phyloP scores from a whole-genome alignment of 2,329 filamentous ascomycete genomes.

The Alternaria consortialis region DNA sequence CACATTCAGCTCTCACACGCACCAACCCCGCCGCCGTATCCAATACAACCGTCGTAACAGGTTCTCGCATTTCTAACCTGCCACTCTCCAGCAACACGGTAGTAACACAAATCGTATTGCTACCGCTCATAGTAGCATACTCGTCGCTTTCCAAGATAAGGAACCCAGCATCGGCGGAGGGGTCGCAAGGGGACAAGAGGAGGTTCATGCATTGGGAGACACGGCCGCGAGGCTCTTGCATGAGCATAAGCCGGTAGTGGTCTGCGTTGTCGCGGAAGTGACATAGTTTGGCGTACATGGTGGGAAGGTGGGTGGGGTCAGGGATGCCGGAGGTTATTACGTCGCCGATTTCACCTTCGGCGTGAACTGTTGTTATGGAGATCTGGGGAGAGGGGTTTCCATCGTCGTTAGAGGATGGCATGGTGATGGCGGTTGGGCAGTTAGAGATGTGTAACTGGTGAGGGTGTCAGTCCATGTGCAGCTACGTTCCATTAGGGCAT shows the following conservation, averaged over 20 bases:
- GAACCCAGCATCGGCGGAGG: constrained; percentile 56
- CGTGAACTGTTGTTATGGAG: constrained; percentile 39
- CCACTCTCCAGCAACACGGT: constrained; percentile 60
- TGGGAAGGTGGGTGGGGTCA: constrained; percentile 52
- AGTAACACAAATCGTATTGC: constrained; percentile 56
- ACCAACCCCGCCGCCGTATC: constrained; percentile 59
- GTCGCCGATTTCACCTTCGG: constrained; percentile 59
- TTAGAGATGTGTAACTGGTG: not conserved
- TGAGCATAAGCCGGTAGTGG: constrained; percentile 53
- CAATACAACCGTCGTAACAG: constrained; percentile 52
- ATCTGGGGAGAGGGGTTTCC: not conserved
- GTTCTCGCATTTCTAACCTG: constrained; percentile 58
- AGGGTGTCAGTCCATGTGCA: not conserved
- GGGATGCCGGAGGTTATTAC: constrained; percentile 60
- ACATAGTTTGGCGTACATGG: constrained; percentile 60
- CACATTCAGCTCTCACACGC: constrained; percentile 53
- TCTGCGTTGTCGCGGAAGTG: constrained; percentile 56
- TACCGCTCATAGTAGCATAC: constrained; percentile 58
- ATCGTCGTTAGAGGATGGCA: not conserved
- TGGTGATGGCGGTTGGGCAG: not conserved
- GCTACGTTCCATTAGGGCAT: too few species aligned
- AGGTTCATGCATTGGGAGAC: constrained; percentile 55
- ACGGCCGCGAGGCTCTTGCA: constrained; percentile 60
- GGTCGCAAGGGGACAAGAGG: constrained; percentile 57
- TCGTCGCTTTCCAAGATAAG: constrained; percentile 59